These are phyloP conservation scores for Daldinia bambusicola DNA, from an alignment of 495 filamentous ascomycete genomes.

Conservation along the genomic window DNA sequence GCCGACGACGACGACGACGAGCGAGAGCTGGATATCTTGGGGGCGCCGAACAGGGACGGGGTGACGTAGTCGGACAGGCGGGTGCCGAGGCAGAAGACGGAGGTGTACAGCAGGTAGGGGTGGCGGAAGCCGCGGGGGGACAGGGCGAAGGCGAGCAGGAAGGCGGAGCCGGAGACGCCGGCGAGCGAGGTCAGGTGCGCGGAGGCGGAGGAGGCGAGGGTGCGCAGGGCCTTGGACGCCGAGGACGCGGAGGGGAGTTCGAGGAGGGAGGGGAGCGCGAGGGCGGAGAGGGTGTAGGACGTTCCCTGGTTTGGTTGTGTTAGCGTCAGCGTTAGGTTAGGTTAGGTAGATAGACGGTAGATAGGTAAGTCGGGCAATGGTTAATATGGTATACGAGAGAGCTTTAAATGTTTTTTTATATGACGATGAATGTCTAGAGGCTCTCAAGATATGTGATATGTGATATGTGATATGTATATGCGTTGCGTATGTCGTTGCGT, in stretches of 20 bases:
- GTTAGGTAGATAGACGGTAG: no score
- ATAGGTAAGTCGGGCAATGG: no score
- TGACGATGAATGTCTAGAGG: no score
- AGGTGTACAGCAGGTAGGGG: conserved; percentile 87
- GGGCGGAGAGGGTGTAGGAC: conserved; percentile 78
- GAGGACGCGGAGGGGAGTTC: conserved; percentile 75
- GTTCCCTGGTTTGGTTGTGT: conserved; percentile 71
- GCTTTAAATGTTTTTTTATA: conserved; percentile 13
- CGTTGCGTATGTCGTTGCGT: conserved; percentile 4
- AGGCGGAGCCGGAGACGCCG: conserved; percentile 67
- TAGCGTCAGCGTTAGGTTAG: neutral
- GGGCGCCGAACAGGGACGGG: conserved; percentile 59
- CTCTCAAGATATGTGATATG: conserved; percentile 2
- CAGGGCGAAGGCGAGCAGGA: conserved; percentile 76
- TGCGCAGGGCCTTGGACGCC: conserved; percentile 71
- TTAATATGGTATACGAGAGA: neutral
- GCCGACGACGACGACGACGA: conserved; percentile 41
- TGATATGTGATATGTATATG: neutral
- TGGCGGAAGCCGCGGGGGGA: conserved; percentile 77
- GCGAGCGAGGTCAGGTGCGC: conserved; percentile 70
- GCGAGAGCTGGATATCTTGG: conserved; percentile 35
- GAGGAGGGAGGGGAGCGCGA: conserved; percentile 80
- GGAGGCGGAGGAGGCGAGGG: conserved; percentile 68
- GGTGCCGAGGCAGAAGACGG: conserved; percentile 65
- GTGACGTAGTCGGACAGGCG: conserved; percentile 64